Evolutionary conservation across 2,329 filamentous ascomycete species (phyloP), one percentile per base, ranked within the genome.

Genomic region (Emergomyces africanus): DNA sequence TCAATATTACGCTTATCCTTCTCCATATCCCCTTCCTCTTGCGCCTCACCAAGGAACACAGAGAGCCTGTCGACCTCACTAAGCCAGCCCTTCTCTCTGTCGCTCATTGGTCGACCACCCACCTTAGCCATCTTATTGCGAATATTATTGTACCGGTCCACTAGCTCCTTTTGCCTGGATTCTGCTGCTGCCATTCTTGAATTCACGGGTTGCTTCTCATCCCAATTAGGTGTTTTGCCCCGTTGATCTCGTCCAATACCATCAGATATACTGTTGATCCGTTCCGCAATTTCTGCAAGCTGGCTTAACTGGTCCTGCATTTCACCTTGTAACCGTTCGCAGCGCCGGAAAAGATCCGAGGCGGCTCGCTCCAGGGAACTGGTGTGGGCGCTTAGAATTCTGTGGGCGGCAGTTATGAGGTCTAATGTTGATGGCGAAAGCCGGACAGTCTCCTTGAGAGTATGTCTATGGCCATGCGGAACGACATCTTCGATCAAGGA

Each of bases 261-360:
- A 60, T 72, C 70, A 0, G 71, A 71, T 10, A 78, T 69, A 48
- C 70, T 69, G 62, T 75, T 74, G 61, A 79, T 71, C 9, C 75
- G 71, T 46, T 77, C 74, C 1, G 76, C 75, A 18, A 77, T 69
- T 59, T 77, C 75, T 1, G 71, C 69, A 30, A 78, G 69, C 42
- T 75, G 74, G 57, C 71, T 72, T 33, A 79, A 65, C 63, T 79
- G 78, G 50, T 78, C 75, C 14, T 69, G 67, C 65, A 80, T 73
- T 64, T 79, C 78, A 15, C 74, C 72, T 60, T 72, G 71, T 49
- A 80, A 63, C 20, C 76, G 69, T 58, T 79, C 76, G 61, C 77
- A 79, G n/a, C 77, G 74, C 41, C 77, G 75, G 68, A 79, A 79
- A n/a, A 80, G 68, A 62, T 79, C 77, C 2, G 78, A 76, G 12